Base-by-base conservation (phyloP, 768 basidiomycete genomes). In the Clitopilus hobsonii region DNA sequence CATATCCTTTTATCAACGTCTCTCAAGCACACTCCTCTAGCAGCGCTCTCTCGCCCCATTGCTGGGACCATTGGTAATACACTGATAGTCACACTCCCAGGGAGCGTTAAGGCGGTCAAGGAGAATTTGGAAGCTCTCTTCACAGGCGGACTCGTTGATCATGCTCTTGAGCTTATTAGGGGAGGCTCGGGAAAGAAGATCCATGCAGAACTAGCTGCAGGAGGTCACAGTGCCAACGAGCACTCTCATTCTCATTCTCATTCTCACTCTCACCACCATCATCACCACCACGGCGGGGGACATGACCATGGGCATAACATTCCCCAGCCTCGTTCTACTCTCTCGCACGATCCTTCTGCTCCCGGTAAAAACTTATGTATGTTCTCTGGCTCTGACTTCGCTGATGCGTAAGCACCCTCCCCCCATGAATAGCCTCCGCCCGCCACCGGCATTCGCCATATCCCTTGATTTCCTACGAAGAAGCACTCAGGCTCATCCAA, bases 71-170 rank as follows among this genome's bases (percentile, higher is more conserved):
- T 85, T 56, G 75, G 72, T 23, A 76, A 76, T 51, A 86, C 84
- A 0, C 76, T 96, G 20, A 72, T 96, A 23, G 76, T 89, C 18
- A 92, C 90, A 0, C 82, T 95, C 8, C 94, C 93, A 0, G 93
- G 93, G 2, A 91, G 89, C 61, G 80, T 86, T 32, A 93, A 90
- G 63, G 93, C 90, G 2, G 92, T 93, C 36, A 84, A 76, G 58
- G 93, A 96, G 63, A 90, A 85, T 62, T 63, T 92, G 55, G 79
- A 80, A 1, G 78, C 79, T 0, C 72, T 94, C 25, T 71, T 94
- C 5, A 66, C 70, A 13, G 74, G 67, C 5, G 83, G 81, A 5
- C 73, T 94, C 1, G 67, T 88, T 1, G 69, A 77, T 3, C 91
- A 92, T 69, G 90, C 89, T 1, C 68, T 92, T 53, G 86, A 90